A percentile compares a stretch with the other conserved stretches of the same genome.
Conservation (phyloP, 495 filamentous ascomycete genomes). For the Aspergillus heteromorphus region DNA sequence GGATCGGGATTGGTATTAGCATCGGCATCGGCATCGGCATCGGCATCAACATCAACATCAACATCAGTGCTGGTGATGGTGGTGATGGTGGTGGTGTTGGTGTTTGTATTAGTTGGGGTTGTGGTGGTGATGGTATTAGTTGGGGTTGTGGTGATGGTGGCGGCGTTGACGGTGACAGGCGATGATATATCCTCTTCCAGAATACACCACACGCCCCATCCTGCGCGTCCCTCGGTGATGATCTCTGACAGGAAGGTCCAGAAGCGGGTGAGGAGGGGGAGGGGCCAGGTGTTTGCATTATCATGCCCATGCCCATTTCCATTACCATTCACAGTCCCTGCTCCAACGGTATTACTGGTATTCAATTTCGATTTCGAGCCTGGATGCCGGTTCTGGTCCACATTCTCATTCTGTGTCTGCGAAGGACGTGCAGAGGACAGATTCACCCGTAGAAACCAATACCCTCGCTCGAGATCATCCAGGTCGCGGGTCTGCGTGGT, state of each 20-base stretch:
- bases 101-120: neutral
- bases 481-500: constrained; percentile 43
- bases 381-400: no score
- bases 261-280: constrained; percentile 35
- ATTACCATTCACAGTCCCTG: no score
- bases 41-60: no score
- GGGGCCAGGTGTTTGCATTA: constrained; percentile 22
- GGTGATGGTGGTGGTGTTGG: constrained; percentile 8
- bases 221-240: constrained; percentile 52
- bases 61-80: neutral
- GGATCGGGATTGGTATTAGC: no score
- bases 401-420: no score
- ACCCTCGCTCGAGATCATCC: constrained; percentile 56
- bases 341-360: no score
- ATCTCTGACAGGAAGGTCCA: constrained; percentile 60
- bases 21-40: no score
- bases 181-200: constrained; percentile 35
- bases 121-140: no score
- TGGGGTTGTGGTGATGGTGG: no score
- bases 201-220: constrained; percentile 62
- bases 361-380: no score
- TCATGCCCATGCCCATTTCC: no score
- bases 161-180: no score
- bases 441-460: constrained; percentile 56
- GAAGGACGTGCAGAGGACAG: neutral